Conservation (phyloP, 176 grass and related monocot genomes). For the Lolium multiflorum region DNA sequence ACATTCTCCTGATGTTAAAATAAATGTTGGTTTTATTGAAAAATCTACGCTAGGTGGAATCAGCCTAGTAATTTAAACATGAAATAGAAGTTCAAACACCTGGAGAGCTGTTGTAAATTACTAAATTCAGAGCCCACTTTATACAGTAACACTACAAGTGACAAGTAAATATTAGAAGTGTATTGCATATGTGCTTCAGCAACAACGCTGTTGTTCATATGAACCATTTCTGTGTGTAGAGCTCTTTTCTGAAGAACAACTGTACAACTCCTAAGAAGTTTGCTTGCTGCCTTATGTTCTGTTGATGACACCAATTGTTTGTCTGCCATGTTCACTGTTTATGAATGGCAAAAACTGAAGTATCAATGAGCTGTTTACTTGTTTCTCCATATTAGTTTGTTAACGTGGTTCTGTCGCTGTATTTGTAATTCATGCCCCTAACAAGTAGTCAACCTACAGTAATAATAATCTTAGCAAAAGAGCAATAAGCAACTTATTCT, state of each 20-base stretch:
- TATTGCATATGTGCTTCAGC: slow-evolving; percentile 15
- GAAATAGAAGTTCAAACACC: slow-evolving; percentile 7
- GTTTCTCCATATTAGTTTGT: neutral
- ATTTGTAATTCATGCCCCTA: neutral
- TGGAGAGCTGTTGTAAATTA: slow-evolving; percentile 26
- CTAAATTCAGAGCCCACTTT: neutral
- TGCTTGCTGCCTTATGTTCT: slow-evolving; percentile 13
- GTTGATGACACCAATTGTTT: slow-evolving; percentile 22
- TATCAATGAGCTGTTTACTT: neutral
- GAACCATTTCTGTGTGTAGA: neutral
- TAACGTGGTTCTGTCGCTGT: neutral
- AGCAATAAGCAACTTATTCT: slow-evolving; percentile 8
- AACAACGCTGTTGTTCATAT: neutral
- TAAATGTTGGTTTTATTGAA: neutral
- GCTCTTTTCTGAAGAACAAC: slow-evolving; percentile 15
- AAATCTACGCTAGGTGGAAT: neutral
- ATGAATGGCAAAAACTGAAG: neutral
- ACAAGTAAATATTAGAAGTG: neutral
- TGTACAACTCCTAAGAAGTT: slow-evolving; percentile 4
- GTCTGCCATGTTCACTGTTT: slow-evolving; percentile 1
- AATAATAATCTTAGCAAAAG: neutral
- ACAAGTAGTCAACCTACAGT: neutral
- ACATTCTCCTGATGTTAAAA: slow-evolving; percentile 7
- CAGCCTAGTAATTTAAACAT: slow-evolving; percentile 5
- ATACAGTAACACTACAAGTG: neutral